phyloP scores from a whole-genome alignment of 352 stramenopile species.

The Pythium brachiatum region DNA sequence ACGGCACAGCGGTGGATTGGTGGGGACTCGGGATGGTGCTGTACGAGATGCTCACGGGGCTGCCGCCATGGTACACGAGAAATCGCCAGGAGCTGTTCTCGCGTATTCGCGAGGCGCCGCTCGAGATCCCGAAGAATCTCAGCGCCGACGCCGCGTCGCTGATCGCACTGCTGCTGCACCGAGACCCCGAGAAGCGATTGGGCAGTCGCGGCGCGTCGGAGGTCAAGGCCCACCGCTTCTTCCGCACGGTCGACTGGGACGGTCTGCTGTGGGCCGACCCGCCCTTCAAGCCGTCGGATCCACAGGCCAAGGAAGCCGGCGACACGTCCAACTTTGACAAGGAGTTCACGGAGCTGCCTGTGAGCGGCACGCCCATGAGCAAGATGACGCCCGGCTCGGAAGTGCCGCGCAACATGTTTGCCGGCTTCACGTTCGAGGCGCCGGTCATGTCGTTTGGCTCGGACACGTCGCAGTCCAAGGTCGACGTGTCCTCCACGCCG shows the following conservation, averaged over 20 bases:
- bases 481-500: constrained; percentile 76
- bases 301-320: constrained; percentile 80
- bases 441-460: constrained; percentile 81
- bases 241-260: constrained; percentile 84
- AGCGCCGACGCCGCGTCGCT: constrained; percentile 70
- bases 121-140: constrained; percentile 81
- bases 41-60: constrained; percentile 88
- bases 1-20: constrained; percentile 88
- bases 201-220: constrained; percentile 74
- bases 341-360: constrained; percentile 87
- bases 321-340: constrained; percentile 90
- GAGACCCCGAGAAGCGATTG: constrained; percentile 81
- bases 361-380: constrained; percentile 77
- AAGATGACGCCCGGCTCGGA: constrained; percentile 55
- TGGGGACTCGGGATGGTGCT: constrained; percentile 89
- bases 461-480: constrained; percentile 86
- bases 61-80: constrained; percentile 84
- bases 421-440: constrained; percentile 85
- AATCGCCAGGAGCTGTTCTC: constrained; percentile 83
- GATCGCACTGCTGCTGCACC: constrained; percentile 77
- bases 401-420: constrained; percentile 82
- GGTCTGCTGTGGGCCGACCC: constrained; percentile 79
- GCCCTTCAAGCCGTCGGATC: constrained; percentile 84
- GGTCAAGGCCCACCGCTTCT: constrained; percentile 88
- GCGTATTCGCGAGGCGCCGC: constrained; percentile 69